phyloP scores from a whole-genome alignment of 1,139 yeast species.

The Candida sp. region DNA sequence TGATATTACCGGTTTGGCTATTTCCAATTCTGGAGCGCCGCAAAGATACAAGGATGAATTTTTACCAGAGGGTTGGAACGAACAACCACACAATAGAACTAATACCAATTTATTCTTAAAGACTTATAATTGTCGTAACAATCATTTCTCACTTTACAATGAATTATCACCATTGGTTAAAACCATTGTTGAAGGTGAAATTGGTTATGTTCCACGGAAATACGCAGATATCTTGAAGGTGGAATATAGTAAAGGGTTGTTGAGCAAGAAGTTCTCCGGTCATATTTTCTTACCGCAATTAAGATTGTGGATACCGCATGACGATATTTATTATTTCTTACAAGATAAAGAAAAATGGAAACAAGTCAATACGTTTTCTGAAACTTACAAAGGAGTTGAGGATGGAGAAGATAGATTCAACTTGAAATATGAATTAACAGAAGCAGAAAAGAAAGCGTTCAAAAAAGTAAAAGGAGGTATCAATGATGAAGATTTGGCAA shows the following conservation, averaged over 20 bases:
- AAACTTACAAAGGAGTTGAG: not conserved
- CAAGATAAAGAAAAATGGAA: constrained; percentile 23
- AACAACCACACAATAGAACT: constrained; percentile 4
- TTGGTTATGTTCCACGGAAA: constrained; percentile 34
- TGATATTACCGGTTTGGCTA: constrained; percentile 36
- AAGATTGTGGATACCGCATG: constrained; percentile 27
- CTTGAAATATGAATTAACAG: constrained; percentile 17
- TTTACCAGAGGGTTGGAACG: constrained; percentile 7
- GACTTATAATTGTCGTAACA: constrained; percentile 31
- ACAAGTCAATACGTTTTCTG: constrained; percentile 5
- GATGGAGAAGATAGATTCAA: constrained; percentile 1
- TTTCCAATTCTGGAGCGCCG: constrained; percentile 23
- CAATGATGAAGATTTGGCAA: constrained; percentile 16
- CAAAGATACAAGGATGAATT: constrained; percentile 14
- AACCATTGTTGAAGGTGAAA: constrained; percentile 33
- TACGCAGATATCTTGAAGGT: constrained; percentile 23
- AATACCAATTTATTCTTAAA: constrained; percentile 17
- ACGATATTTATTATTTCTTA: constrained; percentile 15
- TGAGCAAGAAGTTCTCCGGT: constrained; percentile 15
- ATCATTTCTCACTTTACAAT: constrained; percentile 20
- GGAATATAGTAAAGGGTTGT: constrained; percentile 30
- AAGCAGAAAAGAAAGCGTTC: constrained; percentile 16
- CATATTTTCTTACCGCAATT: constrained; percentile 29
- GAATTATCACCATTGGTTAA: constrained; percentile 24
- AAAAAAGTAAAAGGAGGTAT: constrained; percentile 11